Evolutionary conservation across 768 basidiomycete species (phyloP).

Genomic region (Rhodotorula sphaerocarpa): DNA sequence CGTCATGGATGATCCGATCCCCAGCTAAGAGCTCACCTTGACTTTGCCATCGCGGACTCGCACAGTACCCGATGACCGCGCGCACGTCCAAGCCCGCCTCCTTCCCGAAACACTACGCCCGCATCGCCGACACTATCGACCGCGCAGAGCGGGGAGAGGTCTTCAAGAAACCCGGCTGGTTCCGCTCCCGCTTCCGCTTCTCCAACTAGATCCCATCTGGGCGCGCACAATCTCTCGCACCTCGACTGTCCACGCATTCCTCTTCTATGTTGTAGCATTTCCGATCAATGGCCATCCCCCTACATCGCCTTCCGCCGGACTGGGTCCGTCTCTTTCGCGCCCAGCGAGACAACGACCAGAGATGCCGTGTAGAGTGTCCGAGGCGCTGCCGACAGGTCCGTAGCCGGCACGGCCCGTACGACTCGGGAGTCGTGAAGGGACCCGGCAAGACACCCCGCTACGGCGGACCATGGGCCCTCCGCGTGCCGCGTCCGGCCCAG

Average conservation of each 20-base stretch:
- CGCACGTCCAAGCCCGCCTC: slow-evolving; percentile 25
- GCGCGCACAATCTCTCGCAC: not conserved
- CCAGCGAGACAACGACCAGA: no score
- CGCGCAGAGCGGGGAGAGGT: slow-evolving; percentile 18
- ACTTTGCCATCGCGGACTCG: no score
- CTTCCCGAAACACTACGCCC: slow-evolving; percentile 28
- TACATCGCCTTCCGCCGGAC: no score
- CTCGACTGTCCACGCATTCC: not conserved
- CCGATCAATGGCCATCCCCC: no score
- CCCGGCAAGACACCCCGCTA: no score
- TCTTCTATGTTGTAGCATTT: not conserved
- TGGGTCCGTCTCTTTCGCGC: no score
- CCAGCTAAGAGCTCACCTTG: not conserved
- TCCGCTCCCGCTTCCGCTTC: slow-evolving; percentile 7
- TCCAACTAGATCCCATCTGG: not conserved
- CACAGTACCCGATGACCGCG: slow-evolving; percentile 20
- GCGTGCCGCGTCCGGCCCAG: no score
- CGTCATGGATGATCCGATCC: not conserved
- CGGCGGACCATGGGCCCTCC: no score
- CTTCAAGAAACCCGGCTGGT: slow-evolving; percentile 19
- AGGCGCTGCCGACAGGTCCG: no score
- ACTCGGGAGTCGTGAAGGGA: no score
- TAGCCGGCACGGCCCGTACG: no score
- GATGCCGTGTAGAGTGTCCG: no score
- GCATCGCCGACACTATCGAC: slow-evolving; percentile 13